Evolutionary conservation across 345 rosid species (phyloP).

Genomic region (Aquilaria yunnanensis): DNA sequence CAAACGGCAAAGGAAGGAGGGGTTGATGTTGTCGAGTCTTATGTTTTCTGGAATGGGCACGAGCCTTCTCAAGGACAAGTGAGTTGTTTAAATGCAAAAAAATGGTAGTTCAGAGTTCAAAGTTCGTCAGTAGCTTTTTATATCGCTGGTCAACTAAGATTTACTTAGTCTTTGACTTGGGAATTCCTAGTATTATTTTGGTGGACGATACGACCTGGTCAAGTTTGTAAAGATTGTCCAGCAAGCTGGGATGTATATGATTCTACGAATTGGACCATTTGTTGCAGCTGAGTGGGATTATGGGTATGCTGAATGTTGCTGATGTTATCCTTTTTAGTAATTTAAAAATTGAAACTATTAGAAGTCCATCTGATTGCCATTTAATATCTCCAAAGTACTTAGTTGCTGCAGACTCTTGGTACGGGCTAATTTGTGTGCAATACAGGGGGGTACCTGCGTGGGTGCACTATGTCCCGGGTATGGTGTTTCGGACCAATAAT

Average conservation of each 20-base stretch:
- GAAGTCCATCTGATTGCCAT: neutral
- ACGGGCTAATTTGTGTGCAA: conserved; percentile 11
- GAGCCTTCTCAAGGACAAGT: conserved; percentile 74
- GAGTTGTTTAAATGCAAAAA: conserved; percentile 9
- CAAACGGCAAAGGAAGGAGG: conserved; percentile 93
- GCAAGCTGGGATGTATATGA: conserved; percentile 81
- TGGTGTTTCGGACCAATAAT: conserved; percentile 76
- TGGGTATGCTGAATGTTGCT: conserved; percentile 40
- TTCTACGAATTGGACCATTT: conserved; percentile 94
- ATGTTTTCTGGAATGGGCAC: conserved; percentile 96
- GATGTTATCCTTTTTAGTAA: neutral
- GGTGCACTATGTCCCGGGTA: conserved; percentile 87
- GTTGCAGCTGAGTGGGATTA: conserved; percentile 93
- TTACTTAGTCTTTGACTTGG: neutral
- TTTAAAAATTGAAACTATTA: neutral
- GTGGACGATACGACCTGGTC: conserved; percentile 78
- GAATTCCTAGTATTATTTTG: conserved; percentile 58
- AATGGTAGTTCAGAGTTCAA: neutral
- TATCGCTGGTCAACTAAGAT: neutral
- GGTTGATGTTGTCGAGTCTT: conserved; percentile 66
- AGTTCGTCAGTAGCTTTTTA: neutral
- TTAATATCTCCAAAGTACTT: neutral
- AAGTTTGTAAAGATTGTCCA: conserved; percentile 86
- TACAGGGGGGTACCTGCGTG: conserved; percentile 84
- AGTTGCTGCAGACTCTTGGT: neutral